phyloP scores from a whole-genome alignment of 257 asterid genomes.

The Nicotiana paniculata region DNA sequence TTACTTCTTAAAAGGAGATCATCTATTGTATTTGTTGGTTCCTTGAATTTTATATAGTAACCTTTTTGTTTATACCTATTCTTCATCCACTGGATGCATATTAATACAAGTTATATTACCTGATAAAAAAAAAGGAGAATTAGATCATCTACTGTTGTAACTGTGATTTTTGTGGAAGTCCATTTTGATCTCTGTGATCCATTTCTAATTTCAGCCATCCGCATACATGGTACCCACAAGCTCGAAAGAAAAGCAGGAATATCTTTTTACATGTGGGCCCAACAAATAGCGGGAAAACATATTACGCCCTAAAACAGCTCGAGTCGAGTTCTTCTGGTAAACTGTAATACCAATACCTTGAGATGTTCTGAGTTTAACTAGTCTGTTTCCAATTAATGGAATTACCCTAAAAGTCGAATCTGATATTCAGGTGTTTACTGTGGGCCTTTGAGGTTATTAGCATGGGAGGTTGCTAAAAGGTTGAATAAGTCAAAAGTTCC shows the following conservation, averaged over 20 bases:
- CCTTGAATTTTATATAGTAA: background rate
- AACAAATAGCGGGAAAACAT: slow-evolving; percentile 95
- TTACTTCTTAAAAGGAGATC: background rate
- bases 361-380: slow-evolving; percentile 1
- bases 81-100: no score
- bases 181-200: background rate
- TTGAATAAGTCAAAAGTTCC: slow-evolving; percentile 85
- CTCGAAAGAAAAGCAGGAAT: slow-evolving; percentile 67
- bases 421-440: slow-evolving; percentile 67
- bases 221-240: slow-evolving; percentile 87
- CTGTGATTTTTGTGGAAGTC: background rate
- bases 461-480: slow-evolving; percentile 94
- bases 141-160: background rate
- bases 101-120: background rate
- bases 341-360: background rate
- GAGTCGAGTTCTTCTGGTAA: slow-evolving; percentile 76
- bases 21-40: background rate
- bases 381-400: slow-evolving; percentile 6
- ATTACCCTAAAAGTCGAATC: background rate
- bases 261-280: slow-evolving; percentile 90
- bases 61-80: background rate
- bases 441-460: slow-evolving; percentile 96
- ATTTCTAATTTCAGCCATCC: slow-evolving; percentile 50
- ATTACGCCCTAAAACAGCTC: slow-evolving; percentile 71
- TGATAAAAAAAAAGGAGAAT: background rate